These are phyloP conservation scores for Podila epicladia DNA, from an alignment of 192 early-diverging fungal species.

Conservation along the genomic window DNA sequence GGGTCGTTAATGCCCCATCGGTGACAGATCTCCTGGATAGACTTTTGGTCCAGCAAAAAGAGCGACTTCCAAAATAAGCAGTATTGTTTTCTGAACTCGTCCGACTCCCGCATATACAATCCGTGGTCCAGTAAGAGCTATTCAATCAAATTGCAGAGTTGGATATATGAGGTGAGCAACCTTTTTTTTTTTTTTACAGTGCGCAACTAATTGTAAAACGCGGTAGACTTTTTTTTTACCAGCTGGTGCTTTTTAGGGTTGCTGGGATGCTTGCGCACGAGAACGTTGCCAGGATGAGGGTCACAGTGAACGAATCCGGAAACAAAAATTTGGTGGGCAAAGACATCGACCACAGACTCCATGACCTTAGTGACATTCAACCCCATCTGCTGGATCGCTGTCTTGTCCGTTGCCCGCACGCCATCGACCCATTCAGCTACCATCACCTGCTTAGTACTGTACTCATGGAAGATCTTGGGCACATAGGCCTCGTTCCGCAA, in stretches of 20 bases:
- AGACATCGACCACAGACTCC: slow-evolving; percentile 79
- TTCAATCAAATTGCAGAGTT: background rate
- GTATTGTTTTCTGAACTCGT: slow-evolving; percentile 78
- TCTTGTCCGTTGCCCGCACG: slow-evolving; percentile 71
- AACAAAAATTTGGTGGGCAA: slow-evolving; percentile 89
- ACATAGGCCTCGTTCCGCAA: slow-evolving; percentile 72
- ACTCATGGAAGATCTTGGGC: slow-evolving; percentile 79
- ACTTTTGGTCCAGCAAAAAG: slow-evolving; percentile 74
- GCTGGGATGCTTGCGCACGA: slow-evolving; percentile 75
- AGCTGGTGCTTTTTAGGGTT: slow-evolving; percentile 53
- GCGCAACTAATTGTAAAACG: background rate
- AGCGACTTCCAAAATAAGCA: slow-evolving; percentile 88
- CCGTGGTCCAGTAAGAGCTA: slow-evolving; percentile 93
- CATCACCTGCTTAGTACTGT: slow-evolving; percentile 76
- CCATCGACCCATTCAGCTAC: slow-evolving; percentile 93
- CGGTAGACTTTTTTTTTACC: slow-evolving; percentile 13
- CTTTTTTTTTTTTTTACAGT: background rate
- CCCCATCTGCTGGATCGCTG: slow-evolving; percentile 49
- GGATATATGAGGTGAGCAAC: background rate
- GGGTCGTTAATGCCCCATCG: slow-evolving; percentile 78
- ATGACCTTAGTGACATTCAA: slow-evolving; percentile 62
- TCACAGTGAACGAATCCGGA: slow-evolving; percentile 91
- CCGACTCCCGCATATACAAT: slow-evolving; percentile 83
- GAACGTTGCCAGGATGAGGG: slow-evolving; percentile 86
- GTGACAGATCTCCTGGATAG: slow-evolving; percentile 69